Percentiles rank a stretch among this genome's conserved stretches.
Conservation (phyloP, 2,329 filamentous ascomycete species). For the Fusarium armeniacum region DNA sequence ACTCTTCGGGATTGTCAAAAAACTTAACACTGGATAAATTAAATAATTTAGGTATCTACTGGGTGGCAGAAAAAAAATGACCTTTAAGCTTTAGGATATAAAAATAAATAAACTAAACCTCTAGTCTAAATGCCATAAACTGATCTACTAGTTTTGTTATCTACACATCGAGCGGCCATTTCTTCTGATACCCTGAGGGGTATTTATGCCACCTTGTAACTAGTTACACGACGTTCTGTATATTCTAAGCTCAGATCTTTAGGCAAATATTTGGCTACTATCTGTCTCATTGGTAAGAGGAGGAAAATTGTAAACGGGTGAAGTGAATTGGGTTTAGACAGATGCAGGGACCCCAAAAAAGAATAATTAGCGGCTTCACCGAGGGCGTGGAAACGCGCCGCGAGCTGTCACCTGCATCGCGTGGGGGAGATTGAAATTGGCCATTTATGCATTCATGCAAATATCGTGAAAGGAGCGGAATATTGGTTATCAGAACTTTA, state of each 20-base stretch:
- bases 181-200: too few relatives aligned
- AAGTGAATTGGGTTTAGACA: constrained; percentile 36
- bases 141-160: too few relatives aligned
- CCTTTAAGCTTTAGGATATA: too few relatives aligned
- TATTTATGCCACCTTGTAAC: neutral
- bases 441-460: constrained; percentile 52
- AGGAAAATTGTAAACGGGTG: constrained; percentile 12
- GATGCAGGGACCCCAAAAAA: constrained; percentile 32
- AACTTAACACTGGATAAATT: neutral
- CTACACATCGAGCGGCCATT: too few relatives aligned
- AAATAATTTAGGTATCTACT: neutral
- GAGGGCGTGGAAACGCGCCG: constrained; percentile 52
- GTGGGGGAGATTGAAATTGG: constrained; percentile 51
- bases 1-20: neutral
- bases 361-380: constrained; percentile 46
- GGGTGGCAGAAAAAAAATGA: too few relatives aligned
- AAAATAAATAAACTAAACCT: too few relatives aligned
- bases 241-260: neutral
- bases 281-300: constrained; percentile 32
- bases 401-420: constrained; percentile 44
- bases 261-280: constrained; percentile 31
- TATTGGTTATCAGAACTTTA: constrained; percentile 32
- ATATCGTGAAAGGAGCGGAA: constrained; percentile 20
- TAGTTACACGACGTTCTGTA: neutral
- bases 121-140: too few relatives aligned